Conservation (phyloP, 2,329 filamentous ascomycete species). For the Neodidymelliopsis sp. region DNA sequence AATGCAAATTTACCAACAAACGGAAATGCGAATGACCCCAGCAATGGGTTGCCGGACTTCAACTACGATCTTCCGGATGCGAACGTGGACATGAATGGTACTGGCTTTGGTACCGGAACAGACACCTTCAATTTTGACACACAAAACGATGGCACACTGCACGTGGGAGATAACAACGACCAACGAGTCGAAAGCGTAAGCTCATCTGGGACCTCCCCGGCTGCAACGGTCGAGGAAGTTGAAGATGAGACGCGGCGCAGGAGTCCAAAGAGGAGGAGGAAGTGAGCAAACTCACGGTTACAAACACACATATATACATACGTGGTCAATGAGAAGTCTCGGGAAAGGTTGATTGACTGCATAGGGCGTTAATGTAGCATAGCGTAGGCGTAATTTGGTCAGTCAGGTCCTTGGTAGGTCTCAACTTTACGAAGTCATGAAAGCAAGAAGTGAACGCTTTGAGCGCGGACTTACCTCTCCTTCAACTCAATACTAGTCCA, state of each 20-base stretch:
- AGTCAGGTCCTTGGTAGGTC: background rate
- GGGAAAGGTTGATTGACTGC: too few relatives aligned
- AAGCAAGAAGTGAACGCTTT: background rate
- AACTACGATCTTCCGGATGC: constrained; percentile 32
- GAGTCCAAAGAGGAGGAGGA: constrained; percentile 43
- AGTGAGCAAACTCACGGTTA: constrained; percentile 15
- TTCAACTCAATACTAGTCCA: too few relatives aligned
- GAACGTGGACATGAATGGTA: constrained; percentile 8
- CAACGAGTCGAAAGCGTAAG: constrained; percentile 52
- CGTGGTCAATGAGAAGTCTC: too few relatives aligned
- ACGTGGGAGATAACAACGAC: constrained; percentile 17
- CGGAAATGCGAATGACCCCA: constrained; percentile 3
- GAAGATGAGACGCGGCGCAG: constrained; percentile 41
- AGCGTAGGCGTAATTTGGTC: constrained; percentile 4
- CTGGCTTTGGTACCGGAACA: background rate
- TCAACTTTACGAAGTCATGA: constrained; percentile 9
- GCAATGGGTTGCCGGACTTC: constrained; percentile 33
- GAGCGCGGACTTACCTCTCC: too few relatives aligned
- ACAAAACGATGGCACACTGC: constrained; percentile 15
- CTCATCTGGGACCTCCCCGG: constrained; percentile 49
- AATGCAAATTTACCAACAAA: constrained; percentile 2
- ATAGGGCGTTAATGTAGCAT: too few relatives aligned
- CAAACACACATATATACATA: background rate
- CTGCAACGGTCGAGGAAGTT: constrained; percentile 47
- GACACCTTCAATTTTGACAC: constrained; percentile 18